These are phyloP conservation scores for Aspergillus fischeri DNA, from an alignment of 2,329 filamentous ascomycete genomes.

Conservation along the genomic window DNA sequence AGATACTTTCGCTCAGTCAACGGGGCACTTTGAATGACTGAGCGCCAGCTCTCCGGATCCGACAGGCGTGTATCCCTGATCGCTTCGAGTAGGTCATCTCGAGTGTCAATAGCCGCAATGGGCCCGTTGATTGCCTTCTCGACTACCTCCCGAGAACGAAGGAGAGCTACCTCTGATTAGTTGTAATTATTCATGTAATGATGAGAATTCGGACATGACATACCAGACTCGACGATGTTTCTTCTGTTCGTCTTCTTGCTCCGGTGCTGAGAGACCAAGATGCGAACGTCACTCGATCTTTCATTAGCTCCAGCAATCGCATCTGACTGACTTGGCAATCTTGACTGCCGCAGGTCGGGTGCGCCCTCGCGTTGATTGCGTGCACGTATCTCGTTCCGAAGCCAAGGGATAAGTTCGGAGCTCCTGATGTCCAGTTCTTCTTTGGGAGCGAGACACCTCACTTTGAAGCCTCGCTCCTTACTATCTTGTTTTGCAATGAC, in stretches of 20 bases:
- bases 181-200: conserved; percentile 3
- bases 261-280: conserved; percentile 76
- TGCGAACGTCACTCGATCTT: conserved; percentile 69
- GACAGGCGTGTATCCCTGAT: conserved; percentile 71
- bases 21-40: conserved; percentile 71
- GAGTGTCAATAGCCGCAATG: conserved; percentile 82
- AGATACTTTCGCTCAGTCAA: conserved; percentile 77
- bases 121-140: conserved; percentile 71
- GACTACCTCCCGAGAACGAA: conserved; percentile 57
- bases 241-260: conserved; percentile 90
- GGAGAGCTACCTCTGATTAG: conserved; percentile 40
- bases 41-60: conserved; percentile 79
- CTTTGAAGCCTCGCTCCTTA: conserved; percentile 60
- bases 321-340: conserved; percentile 41
- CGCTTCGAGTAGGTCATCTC: conserved; percentile 74
- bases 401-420: conserved; percentile 70
- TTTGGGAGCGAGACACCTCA: conserved; percentile 72
- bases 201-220: conserved; percentile 41
- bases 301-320: conserved; percentile 31
- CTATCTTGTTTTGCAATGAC: conserved; percentile 74
- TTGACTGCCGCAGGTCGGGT: conserved; percentile 39
- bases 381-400: conserved; percentile 77
- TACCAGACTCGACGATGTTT: conserved; percentile 77
- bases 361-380: conserved; percentile 59
- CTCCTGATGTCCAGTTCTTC: conserved; percentile 76